A percentile compares a stretch with the other conserved stretches of the same genome.
phyloP scores from a whole-genome alignment of 768 basidiomycete species.

The Lactifluus subvellereus region DNA sequence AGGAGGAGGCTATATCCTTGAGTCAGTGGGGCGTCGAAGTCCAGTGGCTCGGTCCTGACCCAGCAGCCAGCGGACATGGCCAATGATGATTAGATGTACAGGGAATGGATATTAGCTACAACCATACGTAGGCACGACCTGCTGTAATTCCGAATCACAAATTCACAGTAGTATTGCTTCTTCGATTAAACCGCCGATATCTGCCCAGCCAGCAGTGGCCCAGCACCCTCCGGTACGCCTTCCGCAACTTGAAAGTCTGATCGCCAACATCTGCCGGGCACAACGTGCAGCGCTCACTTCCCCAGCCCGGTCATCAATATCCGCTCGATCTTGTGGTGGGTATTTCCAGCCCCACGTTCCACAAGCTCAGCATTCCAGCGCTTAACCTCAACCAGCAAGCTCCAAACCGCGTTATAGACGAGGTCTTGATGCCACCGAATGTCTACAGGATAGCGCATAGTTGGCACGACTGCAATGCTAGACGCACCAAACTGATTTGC shows the following conservation, averaged over 20 bases:
- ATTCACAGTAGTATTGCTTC: constrained; percentile 10
- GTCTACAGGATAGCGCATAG: constrained; percentile 31
- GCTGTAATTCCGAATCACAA: not conserved
- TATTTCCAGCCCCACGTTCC: not conserved
- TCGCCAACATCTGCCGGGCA: constrained; percentile 19
- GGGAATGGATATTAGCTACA: not conserved
- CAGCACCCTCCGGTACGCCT: constrained; percentile 6
- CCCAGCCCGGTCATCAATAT: constrained; percentile 25
- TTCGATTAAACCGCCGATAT: not conserved
- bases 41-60: not conserved
- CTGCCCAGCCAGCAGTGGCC: constrained; percentile 1
- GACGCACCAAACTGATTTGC: constrained; percentile 22
- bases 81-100: not conserved
- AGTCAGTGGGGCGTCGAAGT: constrained; percentile 11
- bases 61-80: not conserved
- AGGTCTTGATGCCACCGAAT: constrained; percentile 32
- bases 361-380: constrained; percentile 26
- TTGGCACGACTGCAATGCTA: constrained; percentile 31
- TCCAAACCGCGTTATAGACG: constrained; percentile 34
- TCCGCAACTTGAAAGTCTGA: constrained; percentile 13
- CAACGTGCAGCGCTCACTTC: constrained; percentile 2
- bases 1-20: constrained; percentile 2
- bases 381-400: constrained; percentile 28
- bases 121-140: not conserved
- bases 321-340: not conserved